A percentile compares a stretch with the other conserved stretches of the same genome.
phyloP scores from a whole-genome alignment of 345 rosid genomes.

The Gossypium ekmanianum region DNA sequence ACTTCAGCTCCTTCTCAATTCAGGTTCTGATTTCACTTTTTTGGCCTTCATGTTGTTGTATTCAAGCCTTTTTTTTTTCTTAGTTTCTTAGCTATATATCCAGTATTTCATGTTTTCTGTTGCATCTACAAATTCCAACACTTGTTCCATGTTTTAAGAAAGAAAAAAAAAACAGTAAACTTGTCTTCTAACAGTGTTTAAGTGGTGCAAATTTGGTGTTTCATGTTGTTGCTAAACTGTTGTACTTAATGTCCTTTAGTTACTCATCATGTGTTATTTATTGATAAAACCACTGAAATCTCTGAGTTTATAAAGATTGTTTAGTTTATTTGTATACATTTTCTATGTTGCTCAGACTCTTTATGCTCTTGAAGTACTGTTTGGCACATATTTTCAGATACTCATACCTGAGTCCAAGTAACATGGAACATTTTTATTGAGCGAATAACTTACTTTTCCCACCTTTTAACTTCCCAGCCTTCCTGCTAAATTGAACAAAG shows the following conservation, averaged over 20 bases:
- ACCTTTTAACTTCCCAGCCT: slow-evolving; percentile 45
- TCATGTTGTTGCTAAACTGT: slow-evolving; percentile 3
- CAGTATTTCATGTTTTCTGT: slow-evolving; percentile 1
- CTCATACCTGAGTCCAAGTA: not conserved
- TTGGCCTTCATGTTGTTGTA: not conserved
- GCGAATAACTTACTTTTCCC: slow-evolving; percentile 7
- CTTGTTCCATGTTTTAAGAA: not conserved
- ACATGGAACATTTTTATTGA: not conserved
- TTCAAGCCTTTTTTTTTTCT: not conserved
- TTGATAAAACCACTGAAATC: not conserved
- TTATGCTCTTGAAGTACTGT: too few species aligned
- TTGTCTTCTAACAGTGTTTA: not conserved
- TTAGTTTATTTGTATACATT: not conserved
- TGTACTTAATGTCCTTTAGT: not conserved
- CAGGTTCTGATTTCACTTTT: slow-evolving; percentile 46
- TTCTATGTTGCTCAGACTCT: too few species aligned
- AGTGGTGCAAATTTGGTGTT: not conserved
- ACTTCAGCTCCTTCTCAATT: slow-evolving; percentile 51
- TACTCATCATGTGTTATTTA: not conserved
- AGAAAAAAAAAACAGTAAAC: not conserved
- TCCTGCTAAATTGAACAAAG: slow-evolving; percentile 47
- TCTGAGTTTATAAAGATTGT: not conserved
- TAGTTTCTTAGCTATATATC: not conserved
- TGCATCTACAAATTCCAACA: not conserved
- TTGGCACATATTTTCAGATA: too few species aligned